Conservation (phyloP, 2,329 filamentous ascomycete species). For the Thielaviopsis punctulata region DNA sequence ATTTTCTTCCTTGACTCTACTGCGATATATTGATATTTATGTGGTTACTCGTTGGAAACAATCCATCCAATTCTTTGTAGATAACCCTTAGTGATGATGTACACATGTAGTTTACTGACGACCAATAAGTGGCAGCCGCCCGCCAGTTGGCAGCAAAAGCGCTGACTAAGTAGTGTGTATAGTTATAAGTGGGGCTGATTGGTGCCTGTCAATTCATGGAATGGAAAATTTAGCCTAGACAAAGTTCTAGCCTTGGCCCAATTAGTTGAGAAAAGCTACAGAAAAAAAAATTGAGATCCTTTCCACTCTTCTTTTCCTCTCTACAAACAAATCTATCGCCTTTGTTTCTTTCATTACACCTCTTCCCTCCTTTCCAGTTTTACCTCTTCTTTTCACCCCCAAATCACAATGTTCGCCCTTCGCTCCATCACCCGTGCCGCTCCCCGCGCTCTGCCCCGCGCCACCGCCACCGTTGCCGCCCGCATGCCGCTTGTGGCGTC, state of each 20-base stretch:
- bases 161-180: background rate
- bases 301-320: background rate
- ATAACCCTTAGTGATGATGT: no score
- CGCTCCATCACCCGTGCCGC: slow-evolving; percentile 48
- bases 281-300: background rate
- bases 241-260: background rate
- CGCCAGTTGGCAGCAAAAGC: background rate
- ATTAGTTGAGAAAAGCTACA: background rate
- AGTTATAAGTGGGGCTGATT: background rate
- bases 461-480: slow-evolving; percentile 3
- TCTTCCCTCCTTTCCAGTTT: slow-evolving; percentile 1
- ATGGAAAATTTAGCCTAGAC: background rate
- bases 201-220: background rate
- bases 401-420: slow-evolving; percentile 48
- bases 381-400: slow-evolving; percentile 9
- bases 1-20: no score
- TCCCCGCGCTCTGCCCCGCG: slow-evolving; percentile 35
- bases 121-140: background rate
- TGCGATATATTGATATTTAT: background rate
- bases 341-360: background rate
- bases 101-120: no score
- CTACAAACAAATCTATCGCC: background rate
- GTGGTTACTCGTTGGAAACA: background rate
- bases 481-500: slow-evolving; percentile 5
- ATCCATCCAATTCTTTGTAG: background rate